phyloP scores from a whole-genome alignment of 2,329 filamentous ascomycete genomes.

The Paecilomyces variotii region DNA sequence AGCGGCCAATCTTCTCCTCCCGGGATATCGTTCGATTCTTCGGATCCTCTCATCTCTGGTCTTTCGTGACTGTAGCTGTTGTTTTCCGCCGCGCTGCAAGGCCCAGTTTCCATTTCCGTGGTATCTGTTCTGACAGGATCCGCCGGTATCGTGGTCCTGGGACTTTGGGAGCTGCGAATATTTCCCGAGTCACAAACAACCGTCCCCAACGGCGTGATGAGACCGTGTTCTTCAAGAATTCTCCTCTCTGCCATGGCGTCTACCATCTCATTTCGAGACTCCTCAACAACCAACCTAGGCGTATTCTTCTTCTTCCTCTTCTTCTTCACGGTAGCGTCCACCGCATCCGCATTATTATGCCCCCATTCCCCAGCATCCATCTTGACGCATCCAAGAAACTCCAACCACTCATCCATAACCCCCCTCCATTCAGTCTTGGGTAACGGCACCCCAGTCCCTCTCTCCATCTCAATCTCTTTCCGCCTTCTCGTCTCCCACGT shows the following conservation, averaged over 20 bases:
- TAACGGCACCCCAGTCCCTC: background rate
- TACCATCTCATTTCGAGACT: background rate
- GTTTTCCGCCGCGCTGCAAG: background rate
- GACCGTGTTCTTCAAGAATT: background rate
- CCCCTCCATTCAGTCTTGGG: background rate
- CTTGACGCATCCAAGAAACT: background rate
- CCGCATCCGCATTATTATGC: background rate
- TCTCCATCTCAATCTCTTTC: background rate
- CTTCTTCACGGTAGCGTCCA: background rate
- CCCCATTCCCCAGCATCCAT: background rate
- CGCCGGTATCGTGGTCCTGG: background rate
- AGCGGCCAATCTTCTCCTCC: background rate
- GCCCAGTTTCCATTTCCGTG: background rate
- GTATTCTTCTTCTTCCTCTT: background rate
- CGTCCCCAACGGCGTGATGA: background rate
- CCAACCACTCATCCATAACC: background rate
- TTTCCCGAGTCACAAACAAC: background rate
- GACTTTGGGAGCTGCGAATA: background rate
- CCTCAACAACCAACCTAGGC: background rate
- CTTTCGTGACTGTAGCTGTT: background rate
- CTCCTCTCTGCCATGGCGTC: background rate
- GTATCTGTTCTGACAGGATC: background rate
- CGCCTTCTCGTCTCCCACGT: background rate
- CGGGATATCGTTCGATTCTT: background rate
- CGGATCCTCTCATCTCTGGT: background rate